Evolutionary conservation across 768 basidiomycete genomes (phyloP).

Genomic region (Auriscalpium microsporum): DNA sequence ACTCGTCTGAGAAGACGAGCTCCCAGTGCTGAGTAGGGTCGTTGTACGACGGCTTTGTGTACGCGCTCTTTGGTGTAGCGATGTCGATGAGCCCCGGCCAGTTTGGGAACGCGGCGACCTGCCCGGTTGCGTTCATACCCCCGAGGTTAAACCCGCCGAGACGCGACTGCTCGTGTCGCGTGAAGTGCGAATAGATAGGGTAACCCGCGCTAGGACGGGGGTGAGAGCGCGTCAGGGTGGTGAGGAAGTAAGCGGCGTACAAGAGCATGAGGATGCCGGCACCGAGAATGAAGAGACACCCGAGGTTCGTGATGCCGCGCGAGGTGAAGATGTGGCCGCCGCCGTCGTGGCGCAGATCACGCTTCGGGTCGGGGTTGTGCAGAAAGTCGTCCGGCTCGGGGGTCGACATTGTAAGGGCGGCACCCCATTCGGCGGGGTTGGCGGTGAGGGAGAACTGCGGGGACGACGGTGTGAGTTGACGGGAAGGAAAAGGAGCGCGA

Average conservation of each 20-base stretch:
- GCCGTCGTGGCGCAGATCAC: constrained; percentile 43
- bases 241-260: constrained; percentile 30
- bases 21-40: constrained; percentile 27
- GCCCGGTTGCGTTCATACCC: constrained; percentile 66
- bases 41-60: constrained; percentile 15
- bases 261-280: constrained; percentile 42
- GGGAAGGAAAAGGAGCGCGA: neutral
- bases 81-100: constrained; percentile 25
- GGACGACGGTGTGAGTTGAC: neutral
- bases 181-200: constrained; percentile 41
- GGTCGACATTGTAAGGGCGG: constrained; percentile 32
- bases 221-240: neutral
- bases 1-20: constrained; percentile 39
- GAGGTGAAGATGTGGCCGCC: constrained; percentile 52
- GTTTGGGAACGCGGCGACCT: constrained; percentile 31
- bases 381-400: constrained; percentile 58
- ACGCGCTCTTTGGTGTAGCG: constrained; percentile 29
- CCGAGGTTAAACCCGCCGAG: constrained; percentile 64
- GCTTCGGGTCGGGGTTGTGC: constrained; percentile 53
- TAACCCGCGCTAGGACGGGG: constrained; percentile 25
- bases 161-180: constrained; percentile 29
- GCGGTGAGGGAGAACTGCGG: constrained; percentile 31
- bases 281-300: constrained; percentile 54
- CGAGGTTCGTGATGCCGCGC: constrained; percentile 58
- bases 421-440: constrained; percentile 43